A percentile compares a stretch with the other conserved stretches of the same genome.
Conservation (phyloP, 306 rosid genomes). For the Vigna nakashimae region DNA sequence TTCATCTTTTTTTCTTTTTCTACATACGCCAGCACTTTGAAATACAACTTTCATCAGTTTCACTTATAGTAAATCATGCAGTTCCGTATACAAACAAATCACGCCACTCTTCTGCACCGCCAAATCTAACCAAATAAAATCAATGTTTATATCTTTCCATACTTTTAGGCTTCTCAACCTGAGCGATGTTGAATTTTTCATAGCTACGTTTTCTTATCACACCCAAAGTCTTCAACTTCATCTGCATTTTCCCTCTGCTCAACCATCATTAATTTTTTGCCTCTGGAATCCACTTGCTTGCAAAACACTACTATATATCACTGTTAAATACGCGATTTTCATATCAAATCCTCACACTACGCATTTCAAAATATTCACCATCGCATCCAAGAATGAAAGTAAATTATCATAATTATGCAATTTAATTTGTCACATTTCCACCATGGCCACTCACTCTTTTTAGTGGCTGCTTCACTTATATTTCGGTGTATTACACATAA, state of each 20-base stretch:
- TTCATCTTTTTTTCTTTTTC: background rate
- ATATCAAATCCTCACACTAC: background rate
- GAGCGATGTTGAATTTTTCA: background rate
- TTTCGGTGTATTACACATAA: background rate
- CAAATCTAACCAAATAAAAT: background rate
- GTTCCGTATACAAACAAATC: background rate
- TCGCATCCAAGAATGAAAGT: background rate
- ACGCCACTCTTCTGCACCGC: background rate
- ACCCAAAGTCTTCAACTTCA: slow-evolving; percentile 7
- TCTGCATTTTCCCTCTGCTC: background rate
- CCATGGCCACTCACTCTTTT: background rate
- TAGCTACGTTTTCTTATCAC: background rate
- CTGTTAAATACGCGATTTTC: background rate
- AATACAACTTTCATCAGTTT: background rate
- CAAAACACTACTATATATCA: background rate
- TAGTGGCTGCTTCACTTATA: background rate
- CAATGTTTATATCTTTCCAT: too few species aligned
- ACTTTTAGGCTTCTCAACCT: background rate
- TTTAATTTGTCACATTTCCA: background rate
- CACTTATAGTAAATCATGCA: background rate
- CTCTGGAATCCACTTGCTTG: slow-evolving; percentile 24
- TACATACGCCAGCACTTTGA: background rate
- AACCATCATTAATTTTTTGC: background rate
- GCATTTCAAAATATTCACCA: background rate
- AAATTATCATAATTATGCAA: background rate